Evolutionary conservation across 1,284 basidiomycete genomes (phyloP).

Genomic region (Kalmanozyma brasiliensis): DNA sequence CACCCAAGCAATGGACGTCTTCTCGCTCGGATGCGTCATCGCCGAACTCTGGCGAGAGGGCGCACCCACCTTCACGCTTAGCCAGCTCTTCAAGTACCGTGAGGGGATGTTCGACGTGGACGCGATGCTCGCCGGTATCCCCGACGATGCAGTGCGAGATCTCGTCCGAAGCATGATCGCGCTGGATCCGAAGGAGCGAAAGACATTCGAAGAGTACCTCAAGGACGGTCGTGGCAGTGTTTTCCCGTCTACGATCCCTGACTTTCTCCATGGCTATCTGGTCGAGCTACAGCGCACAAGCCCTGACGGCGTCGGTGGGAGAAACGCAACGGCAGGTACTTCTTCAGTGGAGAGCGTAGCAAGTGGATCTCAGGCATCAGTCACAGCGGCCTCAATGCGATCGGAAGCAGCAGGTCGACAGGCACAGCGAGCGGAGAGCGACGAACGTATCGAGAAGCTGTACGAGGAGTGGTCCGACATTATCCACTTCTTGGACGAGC

Average conservation of each 20-base stretch:
- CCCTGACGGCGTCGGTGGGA: constrained; percentile 6
- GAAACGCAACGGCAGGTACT: constrained; percentile 3
- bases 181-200: constrained; percentile 80
- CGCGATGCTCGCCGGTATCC: constrained; percentile 78
- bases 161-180: constrained; percentile 86
- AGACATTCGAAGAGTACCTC: constrained; percentile 85
- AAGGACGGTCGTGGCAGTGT: constrained; percentile 78
- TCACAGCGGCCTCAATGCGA: constrained; percentile 33
- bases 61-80: constrained; percentile 89
- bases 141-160: constrained; percentile 80
- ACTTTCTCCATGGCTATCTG: constrained; percentile 90
- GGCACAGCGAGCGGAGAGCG: constrained; percentile 49
- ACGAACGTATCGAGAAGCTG: constrained; percentile 63
- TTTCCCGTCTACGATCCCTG: constrained; percentile 92
- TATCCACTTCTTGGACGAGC: constrained; percentile 42
- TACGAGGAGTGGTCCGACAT: constrained; percentile 64
- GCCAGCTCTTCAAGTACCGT: constrained; percentile 94
- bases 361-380: constrained; percentile 39
- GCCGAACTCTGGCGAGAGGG: constrained; percentile 97
- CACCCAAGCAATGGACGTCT: constrained; percentile 97
- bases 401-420: constrained; percentile 19
- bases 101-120: constrained; percentile 85
- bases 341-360: constrained; percentile 29
- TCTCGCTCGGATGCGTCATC: constrained; percentile 93
- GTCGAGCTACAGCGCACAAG: constrained; percentile 77